Conservation (phyloP, 1,284 basidiomycete genomes). For the Vanrija sp. region DNA sequence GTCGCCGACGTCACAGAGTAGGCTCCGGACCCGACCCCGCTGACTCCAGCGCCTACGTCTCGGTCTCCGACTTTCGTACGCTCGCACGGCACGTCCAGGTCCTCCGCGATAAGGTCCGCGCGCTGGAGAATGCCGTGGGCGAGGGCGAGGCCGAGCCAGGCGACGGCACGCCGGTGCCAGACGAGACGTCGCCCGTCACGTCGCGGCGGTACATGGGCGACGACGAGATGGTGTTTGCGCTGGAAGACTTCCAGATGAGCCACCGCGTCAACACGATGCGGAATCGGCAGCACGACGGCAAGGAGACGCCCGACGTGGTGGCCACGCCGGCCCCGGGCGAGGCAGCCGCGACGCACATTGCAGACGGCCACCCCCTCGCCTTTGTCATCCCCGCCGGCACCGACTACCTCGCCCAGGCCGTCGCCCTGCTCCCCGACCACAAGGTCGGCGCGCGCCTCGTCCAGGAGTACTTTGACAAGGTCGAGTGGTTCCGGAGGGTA, state of each 20-base stretch:
- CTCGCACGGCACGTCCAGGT: slow-evolving; percentile 3
- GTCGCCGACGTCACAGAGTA: not conserved
- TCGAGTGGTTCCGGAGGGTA: slow-evolving; percentile 22
- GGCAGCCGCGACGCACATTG: not conserved
- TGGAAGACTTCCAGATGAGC: slow-evolving; percentile 19
- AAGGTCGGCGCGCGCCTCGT: slow-evolving; percentile 12
- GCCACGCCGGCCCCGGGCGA: not conserved
- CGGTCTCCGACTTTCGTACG: slow-evolving; percentile 6
- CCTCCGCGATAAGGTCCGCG: slow-evolving; percentile 6
- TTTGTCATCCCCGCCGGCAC: slow-evolving; percentile 11
- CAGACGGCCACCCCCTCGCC: slow-evolving; percentile 10
- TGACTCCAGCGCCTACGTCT: slow-evolving; percentile 3
- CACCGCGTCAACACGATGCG: slow-evolving; percentile 20
- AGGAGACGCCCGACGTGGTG: slow-evolving; percentile 1
- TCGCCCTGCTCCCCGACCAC: slow-evolving; percentile 12
- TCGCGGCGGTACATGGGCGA: slow-evolving; percentile 14
- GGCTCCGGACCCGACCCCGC: not conserved
- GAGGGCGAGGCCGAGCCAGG: not conserved
- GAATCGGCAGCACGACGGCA: too few relatives aligned
- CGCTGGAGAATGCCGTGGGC: slow-evolving; percentile 1
- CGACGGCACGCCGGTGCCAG: not conserved
- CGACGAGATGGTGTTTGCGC: slow-evolving; percentile 20
- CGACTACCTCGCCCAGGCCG: slow-evolving; percentile 15
- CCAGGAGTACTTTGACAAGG: slow-evolving; percentile 17
- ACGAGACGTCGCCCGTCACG: not conserved